phyloP scores from a whole-genome alignment of 1,139 yeast genomes.

The Yamadazyma kanchanaburiensis region DNA sequence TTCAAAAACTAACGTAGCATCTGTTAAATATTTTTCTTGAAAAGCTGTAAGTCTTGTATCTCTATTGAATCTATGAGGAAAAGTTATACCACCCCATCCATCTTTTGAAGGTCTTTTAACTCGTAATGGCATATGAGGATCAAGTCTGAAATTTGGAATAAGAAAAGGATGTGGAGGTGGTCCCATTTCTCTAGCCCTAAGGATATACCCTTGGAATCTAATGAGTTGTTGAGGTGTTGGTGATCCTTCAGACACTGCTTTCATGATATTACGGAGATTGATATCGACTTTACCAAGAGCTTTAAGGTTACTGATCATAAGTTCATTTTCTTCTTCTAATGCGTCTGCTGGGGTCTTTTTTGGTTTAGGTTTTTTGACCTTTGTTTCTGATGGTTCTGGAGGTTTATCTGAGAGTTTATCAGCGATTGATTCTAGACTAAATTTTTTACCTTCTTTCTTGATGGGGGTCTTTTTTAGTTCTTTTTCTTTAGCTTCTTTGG shows the following conservation, averaged over 20 bases:
- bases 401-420: too few relatives aligned
- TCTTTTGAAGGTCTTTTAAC: constrained; percentile 22
- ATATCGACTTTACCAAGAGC: constrained; percentile 74
- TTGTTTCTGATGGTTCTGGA: background rate
- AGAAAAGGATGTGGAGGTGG: constrained; percentile 41
- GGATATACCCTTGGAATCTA: constrained; percentile 76
- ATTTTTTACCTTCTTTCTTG: background rate
- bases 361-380: background rate
- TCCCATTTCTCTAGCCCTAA: constrained; percentile 75
- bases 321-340: constrained; percentile 64
- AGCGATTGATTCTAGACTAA: background rate
- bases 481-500: background rate
- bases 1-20: constrained; percentile 80
- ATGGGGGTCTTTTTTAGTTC: background rate
- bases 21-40: constrained; percentile 64
- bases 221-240: constrained; percentile 70
- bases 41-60: constrained; percentile 66
- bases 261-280: constrained; percentile 68
- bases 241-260: constrained; percentile 75
- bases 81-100: constrained; percentile 19
- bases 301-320: constrained; percentile 80
- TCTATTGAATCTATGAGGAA: constrained; percentile 15
- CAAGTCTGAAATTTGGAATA: constrained; percentile 12
- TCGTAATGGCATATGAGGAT: constrained; percentile 16
- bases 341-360: constrained; percentile 35